Evolutionary conservation across 805 yeast genomes (phyloP).

Genomic region (Debaryomyces maramus): DNA sequence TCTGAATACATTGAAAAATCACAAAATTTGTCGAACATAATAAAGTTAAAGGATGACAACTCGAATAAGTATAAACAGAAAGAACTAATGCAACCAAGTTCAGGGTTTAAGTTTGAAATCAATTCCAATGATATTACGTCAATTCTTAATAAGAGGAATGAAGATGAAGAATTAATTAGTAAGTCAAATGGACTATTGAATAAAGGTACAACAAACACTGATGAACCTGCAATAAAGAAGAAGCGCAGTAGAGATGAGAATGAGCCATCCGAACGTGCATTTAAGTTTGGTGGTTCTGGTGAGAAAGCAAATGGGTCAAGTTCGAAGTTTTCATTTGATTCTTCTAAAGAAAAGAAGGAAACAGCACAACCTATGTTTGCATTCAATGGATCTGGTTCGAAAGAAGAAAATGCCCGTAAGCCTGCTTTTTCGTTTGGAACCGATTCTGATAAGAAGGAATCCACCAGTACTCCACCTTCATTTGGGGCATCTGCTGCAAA

Average conservation of each 20-base stretch:
- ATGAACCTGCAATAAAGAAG: not conserved
- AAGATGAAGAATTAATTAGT: conserved; percentile 8
- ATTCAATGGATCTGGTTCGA: conserved; percentile 9
- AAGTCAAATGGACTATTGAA: not conserved
- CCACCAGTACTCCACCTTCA: conserved; percentile 5
- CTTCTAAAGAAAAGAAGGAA: conserved; percentile 1
- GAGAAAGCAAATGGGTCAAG: conserved; percentile 4
- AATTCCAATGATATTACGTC: conserved; percentile 28
- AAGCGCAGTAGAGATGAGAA: too few species aligned
- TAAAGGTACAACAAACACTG: not conserved
- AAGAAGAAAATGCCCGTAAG: not conserved
- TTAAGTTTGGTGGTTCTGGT: conserved; percentile 4
- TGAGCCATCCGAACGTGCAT: conserved; percentile 9
- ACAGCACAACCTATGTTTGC: conserved; percentile 9
- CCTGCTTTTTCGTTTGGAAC: conserved; percentile 8
- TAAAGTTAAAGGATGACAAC: conserved; percentile 29
- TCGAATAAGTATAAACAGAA: not conserved
- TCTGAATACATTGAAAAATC: conserved; percentile 24
- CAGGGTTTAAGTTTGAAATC: conserved; percentile 38
- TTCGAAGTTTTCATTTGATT: conserved; percentile 1
- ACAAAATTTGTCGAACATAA: conserved; percentile 26
- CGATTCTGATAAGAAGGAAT: conserved; percentile 1
- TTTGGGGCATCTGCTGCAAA: conserved; percentile 9
- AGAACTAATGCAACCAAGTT: conserved; percentile 28
- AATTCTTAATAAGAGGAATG: conserved; percentile 21